phyloP scores from a whole-genome alignment of 2,329 filamentous ascomycete species.

The Hypoxylon sp. region DNA sequence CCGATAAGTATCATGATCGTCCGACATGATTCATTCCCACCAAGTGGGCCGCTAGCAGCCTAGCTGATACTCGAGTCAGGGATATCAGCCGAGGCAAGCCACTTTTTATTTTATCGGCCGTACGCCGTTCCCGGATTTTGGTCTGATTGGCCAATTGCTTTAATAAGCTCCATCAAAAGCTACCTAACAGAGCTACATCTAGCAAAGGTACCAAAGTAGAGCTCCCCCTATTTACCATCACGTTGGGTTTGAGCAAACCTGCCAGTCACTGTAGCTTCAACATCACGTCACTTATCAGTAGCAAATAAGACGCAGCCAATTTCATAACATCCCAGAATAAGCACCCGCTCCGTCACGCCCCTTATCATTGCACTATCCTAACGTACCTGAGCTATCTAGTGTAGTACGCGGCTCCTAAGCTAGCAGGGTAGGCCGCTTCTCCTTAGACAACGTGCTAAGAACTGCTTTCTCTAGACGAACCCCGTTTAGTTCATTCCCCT shows the following conservation, averaged over 20 bases:
- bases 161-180: neutral
- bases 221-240: constrained; percentile 1
- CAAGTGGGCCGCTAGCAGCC: constrained; percentile 13
- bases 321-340: neutral
- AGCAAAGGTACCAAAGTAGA: neutral
- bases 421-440: constrained; percentile 3
- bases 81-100: constrained; percentile 14
- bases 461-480: neutral
- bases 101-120: constrained; percentile 1
- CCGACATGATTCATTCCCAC: constrained; percentile 34
- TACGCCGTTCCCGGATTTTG: neutral
- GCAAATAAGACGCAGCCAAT: neutral
- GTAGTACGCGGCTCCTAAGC: constrained; percentile 11
- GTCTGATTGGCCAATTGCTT: constrained; percentile 26
- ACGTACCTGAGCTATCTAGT: constrained; percentile 12
- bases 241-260: neutral
- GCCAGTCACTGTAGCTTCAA: neutral
- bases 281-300: constrained; percentile 3
- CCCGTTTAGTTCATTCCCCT: constrained; percentile 1
- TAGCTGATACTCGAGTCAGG: constrained; percentile 38
- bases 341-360: neutral
- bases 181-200: neutral
- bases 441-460: constrained; percentile 4
- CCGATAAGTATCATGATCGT: constrained; percentile 19
- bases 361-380: constrained; percentile 14